Evolutionary conservation across 257 asterid genomes (phyloP), one percentile per base, ranked within the genome.

Genomic region (Scutellaria barbata): DNA sequence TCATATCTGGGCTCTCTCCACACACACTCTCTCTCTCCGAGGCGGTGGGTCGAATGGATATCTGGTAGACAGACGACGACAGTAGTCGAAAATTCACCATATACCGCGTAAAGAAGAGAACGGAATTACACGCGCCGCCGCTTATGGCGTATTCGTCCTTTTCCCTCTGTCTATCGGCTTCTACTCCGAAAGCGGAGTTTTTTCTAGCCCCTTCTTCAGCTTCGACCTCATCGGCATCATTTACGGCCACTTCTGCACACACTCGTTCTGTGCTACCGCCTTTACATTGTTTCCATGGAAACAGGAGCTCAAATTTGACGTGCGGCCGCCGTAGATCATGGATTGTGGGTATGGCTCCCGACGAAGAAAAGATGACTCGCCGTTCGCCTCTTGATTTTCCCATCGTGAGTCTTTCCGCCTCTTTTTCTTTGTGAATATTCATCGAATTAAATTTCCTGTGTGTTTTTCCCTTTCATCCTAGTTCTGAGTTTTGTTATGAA

Each of bases 361-460:
- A 93, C 3, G 96, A 93, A 76, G 95, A 90, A 87, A 90, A 80
- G 87, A 85, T 90, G 86, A 93, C 98, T 62, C 96, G 96, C 76
- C 96, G 96, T 18, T 87, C 97, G 30, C 98, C 98, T 57, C 93
- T 88, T 5, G 98, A 90, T 73, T 90, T 92, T 63, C 97, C 97
- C 8, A 82, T 83, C 43, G 98, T 93, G 57, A 82, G 86, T 74
- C 10, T 33, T 54, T 20, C n/a, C 4, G 18, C 65, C 43, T 48
- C 43, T 61, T 53, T 22, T 46, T 8, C 59, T 37, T 20, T 18
- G 55, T 6, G 77, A 18, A 17, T 33, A 51, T 59, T n/a, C 65
- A 6, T 51, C 73, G 43, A 74, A 56, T 68, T 25, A 41, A 6
- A 41, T 20, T 33, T 14, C 5, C 16, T n/a, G 11, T 54, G 13